Percentiles rank a stretch among this genome's conserved stretches.
These are phyloP conservation scores for Nicotiana tabacum DNA, from an alignment of 257 asterid species.

Conservation along the genomic window DNA sequence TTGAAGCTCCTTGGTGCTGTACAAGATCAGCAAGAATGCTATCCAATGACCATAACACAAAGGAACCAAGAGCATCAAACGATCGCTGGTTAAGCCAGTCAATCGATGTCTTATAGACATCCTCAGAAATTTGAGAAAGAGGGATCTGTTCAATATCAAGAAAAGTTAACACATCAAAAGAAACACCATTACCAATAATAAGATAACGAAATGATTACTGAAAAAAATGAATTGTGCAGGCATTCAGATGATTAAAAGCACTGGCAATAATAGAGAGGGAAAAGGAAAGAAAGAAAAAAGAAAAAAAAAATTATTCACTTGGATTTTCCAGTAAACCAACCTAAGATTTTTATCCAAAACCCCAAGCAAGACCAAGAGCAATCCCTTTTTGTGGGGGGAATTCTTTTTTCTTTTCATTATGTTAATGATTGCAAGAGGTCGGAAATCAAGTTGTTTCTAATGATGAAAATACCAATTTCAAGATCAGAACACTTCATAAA, in stretches of 20 bases:
- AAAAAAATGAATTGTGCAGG: not conserved
- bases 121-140: slow-evolving; percentile 27
- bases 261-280: not conserved
- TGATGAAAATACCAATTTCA: not conserved
- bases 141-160: slow-evolving; percentile 28
- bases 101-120: slow-evolving; percentile 30
- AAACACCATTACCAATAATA: not conserved
- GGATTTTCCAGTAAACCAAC: not conserved
- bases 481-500: not conserved
- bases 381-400: too few species aligned
- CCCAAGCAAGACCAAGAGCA: not conserved
- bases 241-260: not conserved
- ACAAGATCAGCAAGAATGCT: slow-evolving; percentile 63
- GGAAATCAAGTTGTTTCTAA: too few species aligned
- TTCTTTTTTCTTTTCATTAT: too few species aligned
- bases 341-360: not conserved
- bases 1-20: slow-evolving; percentile 44
- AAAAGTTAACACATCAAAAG: not conserved
- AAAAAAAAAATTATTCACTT: not conserved
- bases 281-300: not conserved
- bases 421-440: too few species aligned
- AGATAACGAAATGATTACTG: not conserved
- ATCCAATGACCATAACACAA: slow-evolving; percentile 68
- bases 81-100: slow-evolving; percentile 41
- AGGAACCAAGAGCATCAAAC: slow-evolving; percentile 29